Base-by-base conservation (phyloP, 768 basidiomycete species). In the Agaricus subrufescens region DNA sequence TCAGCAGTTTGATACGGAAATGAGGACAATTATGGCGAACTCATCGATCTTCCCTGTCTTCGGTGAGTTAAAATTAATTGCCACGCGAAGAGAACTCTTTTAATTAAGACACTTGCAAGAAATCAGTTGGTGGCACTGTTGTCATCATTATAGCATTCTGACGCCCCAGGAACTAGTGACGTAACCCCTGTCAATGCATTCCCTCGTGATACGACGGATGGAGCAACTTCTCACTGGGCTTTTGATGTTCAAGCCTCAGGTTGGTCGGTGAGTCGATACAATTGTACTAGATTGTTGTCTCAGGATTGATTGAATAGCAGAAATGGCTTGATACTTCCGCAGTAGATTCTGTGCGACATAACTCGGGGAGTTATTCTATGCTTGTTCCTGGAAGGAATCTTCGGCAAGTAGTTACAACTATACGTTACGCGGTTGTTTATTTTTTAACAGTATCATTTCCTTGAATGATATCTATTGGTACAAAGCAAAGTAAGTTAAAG, bases 381-480 rank as follows among this genome's bases (percentile, higher is more conserved):
- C 67, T 76, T 57, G 74, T 73, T 15, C 73, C 79, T 26, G 81
- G 76, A 0, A 83, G 79, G 39, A 74, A 74, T 29, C 66, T 84
- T 31, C 69, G 77, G 80, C 79, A 58, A n/a, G 61, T 52, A n/a
- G 38, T 11, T 6, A 27, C n/a, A 25, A 11, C 5, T n/a, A 51
- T n/a, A 23, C 30, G 11, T 26, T 34, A 30, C 27, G 3, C 12
- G 19, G 19, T n/a, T 46, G 15, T 48, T 54, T 9, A 62, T 38
- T 10, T 25, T 42, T n/a, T 11, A 2, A 45, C 62, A 83, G 79
- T 19, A 79, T 86, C 39, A 77, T 86, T 38, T 83, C 83, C 0
- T 58, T 86, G 56, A 86, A 85, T 58, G 80, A 80, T 7, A 74
- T 79, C 6, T 85, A 81, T 58, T 83, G 82, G 82, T 85, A 85